phyloP scores from a whole-genome alignment of 352 stramenopile genomes.

The Phytophthora sojae region DNA sequence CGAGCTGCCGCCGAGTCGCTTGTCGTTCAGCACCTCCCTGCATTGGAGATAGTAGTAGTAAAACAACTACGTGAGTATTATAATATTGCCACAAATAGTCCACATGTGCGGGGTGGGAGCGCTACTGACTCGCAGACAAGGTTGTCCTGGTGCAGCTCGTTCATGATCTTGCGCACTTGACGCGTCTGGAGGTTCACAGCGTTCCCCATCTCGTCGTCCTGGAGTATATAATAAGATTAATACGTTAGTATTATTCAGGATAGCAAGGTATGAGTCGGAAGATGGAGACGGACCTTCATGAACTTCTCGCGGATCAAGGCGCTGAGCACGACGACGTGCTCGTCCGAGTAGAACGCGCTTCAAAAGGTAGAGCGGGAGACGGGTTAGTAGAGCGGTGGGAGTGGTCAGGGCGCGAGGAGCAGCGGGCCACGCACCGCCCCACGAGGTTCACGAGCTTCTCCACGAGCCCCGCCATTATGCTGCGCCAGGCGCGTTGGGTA shows the following conservation, averaged over 20 bases:
- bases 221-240: neutral
- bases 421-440: conserved; percentile 54
- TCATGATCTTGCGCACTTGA: conserved; percentile 91
- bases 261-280: neutral
- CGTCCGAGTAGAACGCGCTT: conserved; percentile 90
- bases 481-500: too few relatives aligned
- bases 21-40: conserved; percentile 91
- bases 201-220: conserved; percentile 91
- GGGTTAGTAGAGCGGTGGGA: conserved; percentile 8
- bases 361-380: neutral
- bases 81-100: conserved; percentile 6
- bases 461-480: conserved; percentile 80
- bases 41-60: neutral
- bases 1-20: conserved; percentile 80
- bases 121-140: conserved; percentile 84
- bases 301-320: conserved; percentile 90
- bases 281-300: conserved; percentile 65
- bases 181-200: conserved; percentile 89
- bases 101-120: neutral
- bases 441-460: conserved; percentile 90
- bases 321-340: conserved; percentile 88
- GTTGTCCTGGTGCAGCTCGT: conserved; percentile 87
- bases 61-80: conserved; percentile 7
- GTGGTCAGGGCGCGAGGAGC: neutral
- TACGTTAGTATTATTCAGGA: neutral